Evolutionary conservation across 805 yeast genomes (phyloP), one percentile per base, ranked within the genome.

Genomic region (Starmerella sp.): DNA sequence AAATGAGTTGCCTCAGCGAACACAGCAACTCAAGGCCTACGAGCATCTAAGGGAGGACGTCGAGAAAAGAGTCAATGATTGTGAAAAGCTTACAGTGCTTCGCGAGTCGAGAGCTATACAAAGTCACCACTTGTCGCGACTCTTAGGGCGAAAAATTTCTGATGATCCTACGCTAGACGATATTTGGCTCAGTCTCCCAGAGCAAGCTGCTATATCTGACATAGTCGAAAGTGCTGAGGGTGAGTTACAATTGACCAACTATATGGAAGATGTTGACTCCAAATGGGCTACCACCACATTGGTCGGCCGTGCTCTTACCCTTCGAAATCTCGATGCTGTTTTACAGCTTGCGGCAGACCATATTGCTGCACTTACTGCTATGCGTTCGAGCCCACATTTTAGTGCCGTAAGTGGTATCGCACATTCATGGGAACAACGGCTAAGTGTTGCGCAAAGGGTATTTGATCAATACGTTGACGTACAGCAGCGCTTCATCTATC

Each of bases 401-500:
- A 68, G 69, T 10, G 72, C 73, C 1, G 86, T 88, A 64, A 86
- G 83, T 53, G 77, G 76, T 48, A 80, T 77, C 7, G 76, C 82
- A 0, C 55, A 65, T 7, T 73, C 70, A 0, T 73, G 87, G 73
- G 89, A 83, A 58, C 71, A 70, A 0, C 77, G 74, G 53, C 64
- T 91, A n/a, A 77, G 75, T 47, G 61, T 65, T 0, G 61, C 87
- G 1, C 75, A 74, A 44, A 69, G 71, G 1, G 64, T 86, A 1
- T 71, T 86, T 36, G 86, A 82, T 58, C 63, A 68, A 0, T 89
- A 96, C 95, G 75, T 84, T 31, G 95, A 87, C 36, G 85, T 82
- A 1, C 97, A 91, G 67, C 72, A 83, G n/a, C 86, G 83, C 62
- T 90, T 95, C 95, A 78, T 86, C 1, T 88, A 91, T 65, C 72